phyloP scores from a whole-genome alignment of 1,139 yeast genomes.

The Keqinozyma sinolaborantium region DNA sequence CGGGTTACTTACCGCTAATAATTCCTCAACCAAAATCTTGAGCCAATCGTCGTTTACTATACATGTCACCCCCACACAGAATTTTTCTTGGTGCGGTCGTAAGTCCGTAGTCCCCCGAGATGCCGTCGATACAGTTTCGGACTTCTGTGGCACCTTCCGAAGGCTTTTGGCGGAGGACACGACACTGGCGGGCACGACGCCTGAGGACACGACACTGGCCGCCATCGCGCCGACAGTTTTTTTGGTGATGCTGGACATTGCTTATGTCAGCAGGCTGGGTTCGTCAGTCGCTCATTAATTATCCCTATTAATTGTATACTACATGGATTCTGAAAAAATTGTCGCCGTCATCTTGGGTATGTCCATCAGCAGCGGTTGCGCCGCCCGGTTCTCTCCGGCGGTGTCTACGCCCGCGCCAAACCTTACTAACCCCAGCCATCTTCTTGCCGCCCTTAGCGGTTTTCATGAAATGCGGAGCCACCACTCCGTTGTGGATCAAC shows the following conservation, averaged over 20 bases:
- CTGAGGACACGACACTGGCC: no score
- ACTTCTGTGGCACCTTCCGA: no score
- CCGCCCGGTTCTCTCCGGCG: not conserved
- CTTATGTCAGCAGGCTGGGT: no score
- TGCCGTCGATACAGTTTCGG: no score
- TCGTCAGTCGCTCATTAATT: no score
- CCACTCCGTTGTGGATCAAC: slow-evolving; percentile 60
- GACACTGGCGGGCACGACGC: no score
- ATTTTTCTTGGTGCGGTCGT: not conserved
- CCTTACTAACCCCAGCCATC: slow-evolving; percentile 33
- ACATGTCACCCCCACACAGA: not conserved
- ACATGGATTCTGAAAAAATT: slow-evolving; percentile 43
- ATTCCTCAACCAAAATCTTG: not conserved
- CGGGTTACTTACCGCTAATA: no score
- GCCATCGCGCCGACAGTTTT: no score
- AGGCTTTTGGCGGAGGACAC: no score
- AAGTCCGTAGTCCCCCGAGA: not conserved
- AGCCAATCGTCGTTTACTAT: not conserved
- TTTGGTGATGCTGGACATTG: no score
- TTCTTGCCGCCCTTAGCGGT: slow-evolving; percentile 74
- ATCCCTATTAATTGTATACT: no score
- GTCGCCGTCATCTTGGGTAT: slow-evolving; percentile 35
- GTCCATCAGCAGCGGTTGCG: slow-evolving; percentile 5
- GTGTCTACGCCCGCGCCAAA: not conserved
- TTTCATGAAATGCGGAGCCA: slow-evolving; percentile 60